Evolutionary conservation across 306 rosid genomes (phyloP), one percentile per base, ranked within the genome.

Genomic region (Sindora glabra): DNA sequence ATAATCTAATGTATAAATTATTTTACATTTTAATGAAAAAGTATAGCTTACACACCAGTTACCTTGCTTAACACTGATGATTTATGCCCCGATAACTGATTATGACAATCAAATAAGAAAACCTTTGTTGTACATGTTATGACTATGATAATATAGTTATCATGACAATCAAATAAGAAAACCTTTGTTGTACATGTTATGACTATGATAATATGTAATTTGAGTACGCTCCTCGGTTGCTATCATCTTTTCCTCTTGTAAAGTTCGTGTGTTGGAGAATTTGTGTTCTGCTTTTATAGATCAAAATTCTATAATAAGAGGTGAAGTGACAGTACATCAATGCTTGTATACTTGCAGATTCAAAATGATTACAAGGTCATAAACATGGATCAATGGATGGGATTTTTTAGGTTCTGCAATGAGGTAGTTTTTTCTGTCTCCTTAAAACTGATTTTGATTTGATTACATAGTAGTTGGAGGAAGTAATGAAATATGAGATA

Each of bases 301-400:
- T n/a, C n/a, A n/a, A n/a, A n/a, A n/a, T n/a, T n/a, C n/a, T n/a
- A n/a, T n/a, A n/a, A n/a, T n/a, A n/a, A n/a, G n/a, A n/a, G n/a
- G n/a, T n/a, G n/a, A 22, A 12, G 13, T 14, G 26, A 10, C 2
- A 44, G 40, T 6, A 29, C 11, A 45, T 24, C 18, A n/a, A 13
- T 73, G 55, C 65, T 68, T 47, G 63, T 70, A 60, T 27, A 33
- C 14, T 61, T 72, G 79, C 88, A 94, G 99, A 66, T 56, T 40
- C 99, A 94, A 74, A 80, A 71, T 70, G 99, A 94, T 78, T 94
- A 94, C 85, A 86, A 94, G 73, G 99, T 94, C 67, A 74, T 94
- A 73, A 94, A 94, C 78, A 80, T 82, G 94, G 99, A 94, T 68
- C 99, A 94, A 25, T 89, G 97, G 99, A 82, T 82, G 95, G 99